A percentile compares a stretch with the other conserved stretches of the same genome.
Conservation (phyloP, 306 rosid species). For the Sechiopsis laciniata region DNA sequence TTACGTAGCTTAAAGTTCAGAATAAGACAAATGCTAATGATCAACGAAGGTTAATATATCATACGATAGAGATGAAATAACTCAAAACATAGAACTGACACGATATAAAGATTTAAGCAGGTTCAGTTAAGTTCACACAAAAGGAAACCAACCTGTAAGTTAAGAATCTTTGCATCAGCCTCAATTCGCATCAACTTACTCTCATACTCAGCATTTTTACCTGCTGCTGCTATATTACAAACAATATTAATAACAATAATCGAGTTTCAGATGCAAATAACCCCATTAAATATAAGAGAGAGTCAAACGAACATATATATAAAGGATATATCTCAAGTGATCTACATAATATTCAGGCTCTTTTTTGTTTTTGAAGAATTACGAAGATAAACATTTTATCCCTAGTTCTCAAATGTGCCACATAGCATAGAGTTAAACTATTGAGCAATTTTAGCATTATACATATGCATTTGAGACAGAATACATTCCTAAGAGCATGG, state of each 20-base stretch:
- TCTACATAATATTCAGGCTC: background rate
- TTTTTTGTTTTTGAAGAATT: background rate
- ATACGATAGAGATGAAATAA: background rate
- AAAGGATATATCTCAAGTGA: slow-evolving; percentile 3
- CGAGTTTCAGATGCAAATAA: background rate
- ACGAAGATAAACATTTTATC: slow-evolving; percentile 12
- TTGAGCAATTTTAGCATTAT: background rate
- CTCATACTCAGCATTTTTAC: slow-evolving; percentile 51
- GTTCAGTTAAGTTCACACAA: slow-evolving; percentile 21
- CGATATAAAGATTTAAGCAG: background rate
- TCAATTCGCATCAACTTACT: slow-evolving; percentile 69
- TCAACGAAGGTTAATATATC: background rate
- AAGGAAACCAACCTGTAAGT: slow-evolving; percentile 57
- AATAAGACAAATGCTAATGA: background rate
- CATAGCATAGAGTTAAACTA: background rate
- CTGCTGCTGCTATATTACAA: slow-evolving; percentile 36
- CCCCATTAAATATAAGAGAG: too few relatives aligned
- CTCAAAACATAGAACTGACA: background rate
- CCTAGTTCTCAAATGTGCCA: background rate
- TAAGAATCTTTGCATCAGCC: slow-evolving; percentile 87
- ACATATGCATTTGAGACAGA: background rate
- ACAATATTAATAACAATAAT: background rate
- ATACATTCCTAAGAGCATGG: too few relatives aligned
- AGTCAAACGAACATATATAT: background rate
- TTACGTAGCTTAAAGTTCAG: background rate